Conservation (phyloP, 805 yeast species). For the Metschnikowia gelsemii region DNA sequence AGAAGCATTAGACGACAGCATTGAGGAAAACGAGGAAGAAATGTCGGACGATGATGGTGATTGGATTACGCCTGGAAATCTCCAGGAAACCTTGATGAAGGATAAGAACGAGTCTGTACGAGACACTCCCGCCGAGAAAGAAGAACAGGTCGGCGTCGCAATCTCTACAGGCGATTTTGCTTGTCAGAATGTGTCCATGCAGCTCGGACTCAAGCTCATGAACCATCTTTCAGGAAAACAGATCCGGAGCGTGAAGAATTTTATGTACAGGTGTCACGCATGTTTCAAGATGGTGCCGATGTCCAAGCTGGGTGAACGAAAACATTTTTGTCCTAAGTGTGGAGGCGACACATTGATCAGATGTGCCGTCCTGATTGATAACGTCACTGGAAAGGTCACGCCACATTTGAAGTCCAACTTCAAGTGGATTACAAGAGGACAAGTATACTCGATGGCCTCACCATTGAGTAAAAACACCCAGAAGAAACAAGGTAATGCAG, state of each 20-base stretch:
- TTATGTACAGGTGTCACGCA: constrained; percentile 96
- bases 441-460: constrained; percentile 75
- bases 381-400: constrained; percentile 73
- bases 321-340: constrained; percentile 92
- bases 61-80: constrained; percentile 91
- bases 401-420: constrained; percentile 90
- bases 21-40: constrained; percentile 5
- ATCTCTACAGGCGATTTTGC: constrained; percentile 96
- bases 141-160: constrained; percentile 64
- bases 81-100: constrained; percentile 65
- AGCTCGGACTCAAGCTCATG: constrained; percentile 83
- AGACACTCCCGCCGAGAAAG: constrained; percentile 25
- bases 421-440: constrained; percentile 92
- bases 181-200: constrained; percentile 91
- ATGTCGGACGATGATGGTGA: constrained; percentile 76
- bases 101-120: constrained; percentile 61
- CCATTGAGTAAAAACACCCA: constrained; percentile 79
- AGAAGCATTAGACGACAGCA: neutral
- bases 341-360: constrained; percentile 90
- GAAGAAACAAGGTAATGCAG: constrained; percentile 74
- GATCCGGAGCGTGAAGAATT: constrained; percentile 81
- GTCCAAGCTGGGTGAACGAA: constrained; percentile 70
- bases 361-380: constrained; percentile 84
- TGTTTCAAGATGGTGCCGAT: constrained; percentile 83
- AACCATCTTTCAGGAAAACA: constrained; percentile 80